Evolutionary conservation across 192 early-diverging fungal species (phyloP).

Genomic region (Chytriomyces sp.): DNA sequence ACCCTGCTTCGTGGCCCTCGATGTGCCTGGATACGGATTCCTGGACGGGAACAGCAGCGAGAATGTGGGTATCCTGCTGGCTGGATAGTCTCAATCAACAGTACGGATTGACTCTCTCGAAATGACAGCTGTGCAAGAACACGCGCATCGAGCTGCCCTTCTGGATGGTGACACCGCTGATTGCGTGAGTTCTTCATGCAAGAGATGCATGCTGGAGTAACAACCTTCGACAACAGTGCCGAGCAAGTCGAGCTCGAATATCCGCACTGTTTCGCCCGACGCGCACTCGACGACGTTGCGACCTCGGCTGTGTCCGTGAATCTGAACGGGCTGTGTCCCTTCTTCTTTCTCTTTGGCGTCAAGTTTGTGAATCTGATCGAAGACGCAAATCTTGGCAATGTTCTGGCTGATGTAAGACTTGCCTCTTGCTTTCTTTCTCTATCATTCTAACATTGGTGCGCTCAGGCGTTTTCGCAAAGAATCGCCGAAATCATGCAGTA

Average conservation of each 20-base stretch:
- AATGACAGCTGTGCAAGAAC: constrained; percentile 43
- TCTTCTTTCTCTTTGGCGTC: constrained; percentile 51
- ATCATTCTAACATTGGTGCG: neutral
- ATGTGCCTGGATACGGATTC: constrained; percentile 52
- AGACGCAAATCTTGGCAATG: constrained; percentile 11
- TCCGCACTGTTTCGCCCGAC: constrained; percentile 46
- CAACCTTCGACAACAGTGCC: constrained; percentile 8
- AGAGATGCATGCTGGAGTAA: neutral
- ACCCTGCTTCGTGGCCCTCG: constrained; percentile 44
- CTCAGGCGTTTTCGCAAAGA: constrained; percentile 42
- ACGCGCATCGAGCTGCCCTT: constrained; percentile 51
- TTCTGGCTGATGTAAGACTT: constrained; percentile 28
- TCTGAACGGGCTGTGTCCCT: constrained; percentile 44
- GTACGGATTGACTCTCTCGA: neutral
- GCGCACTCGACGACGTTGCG: constrained; percentile 48
- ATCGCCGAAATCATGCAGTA: constrained; percentile 46
- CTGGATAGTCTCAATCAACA: neutral
- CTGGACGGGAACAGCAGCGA: constrained; percentile 46
- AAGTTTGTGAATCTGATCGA: constrained; percentile 51
- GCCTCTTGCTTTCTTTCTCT: neutral
- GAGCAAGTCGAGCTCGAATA: constrained; percentile 46
- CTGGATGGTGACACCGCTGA: constrained; percentile 48
- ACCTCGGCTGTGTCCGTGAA: constrained; percentile 48
- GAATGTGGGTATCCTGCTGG: constrained; percentile 19
- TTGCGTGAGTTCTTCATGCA: constrained; percentile 32